Evolutionary conservation across 1,139 yeast species (phyloP).

Genomic region (Magnusiomyces magnusii): DNA sequence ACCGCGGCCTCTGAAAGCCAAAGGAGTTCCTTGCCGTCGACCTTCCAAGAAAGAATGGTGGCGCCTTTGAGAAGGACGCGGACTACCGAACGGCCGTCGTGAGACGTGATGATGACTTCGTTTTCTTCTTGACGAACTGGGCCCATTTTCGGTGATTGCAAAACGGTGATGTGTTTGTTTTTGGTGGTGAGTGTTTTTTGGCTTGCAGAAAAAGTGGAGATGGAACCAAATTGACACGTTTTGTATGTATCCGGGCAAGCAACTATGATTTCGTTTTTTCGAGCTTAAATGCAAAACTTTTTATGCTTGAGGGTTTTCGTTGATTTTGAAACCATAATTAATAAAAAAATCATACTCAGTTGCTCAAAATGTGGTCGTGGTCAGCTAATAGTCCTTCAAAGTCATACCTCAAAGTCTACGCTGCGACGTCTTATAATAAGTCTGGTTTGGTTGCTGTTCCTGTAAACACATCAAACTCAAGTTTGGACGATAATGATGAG

Average conservation of each 20-base stretch:
- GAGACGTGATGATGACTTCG: conserved; percentile 52
- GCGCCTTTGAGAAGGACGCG: conserved; percentile 82
- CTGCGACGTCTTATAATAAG: conserved; percentile 4
- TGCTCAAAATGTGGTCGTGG: background rate
- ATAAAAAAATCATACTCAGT: background rate
- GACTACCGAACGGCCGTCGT: conserved; percentile 46
- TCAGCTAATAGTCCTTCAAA: background rate
- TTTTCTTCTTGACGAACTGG: conserved; percentile 57
- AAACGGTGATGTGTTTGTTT: background rate
- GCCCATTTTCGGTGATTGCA: conserved; percentile 32
- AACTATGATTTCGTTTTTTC: background rate
- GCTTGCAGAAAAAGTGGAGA: no score
- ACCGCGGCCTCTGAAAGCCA: conserved; percentile 54
- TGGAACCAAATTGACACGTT: no score
- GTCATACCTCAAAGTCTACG: background rate
- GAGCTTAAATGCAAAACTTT: no score
- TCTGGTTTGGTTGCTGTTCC: background rate
- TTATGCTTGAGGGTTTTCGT: no score
- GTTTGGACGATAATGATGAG: background rate
- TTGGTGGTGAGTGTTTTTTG: no score
- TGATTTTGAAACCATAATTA: no score
- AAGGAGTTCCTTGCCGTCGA: conserved; percentile 62
- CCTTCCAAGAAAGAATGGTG: conserved; percentile 74
- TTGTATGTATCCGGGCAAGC: no score
- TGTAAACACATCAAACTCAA: background rate